These are phyloP conservation scores for Sporisorium reilianum DNA, from an alignment of 1,284 basidiomycete genomes.

Conservation along the genomic window DNA sequence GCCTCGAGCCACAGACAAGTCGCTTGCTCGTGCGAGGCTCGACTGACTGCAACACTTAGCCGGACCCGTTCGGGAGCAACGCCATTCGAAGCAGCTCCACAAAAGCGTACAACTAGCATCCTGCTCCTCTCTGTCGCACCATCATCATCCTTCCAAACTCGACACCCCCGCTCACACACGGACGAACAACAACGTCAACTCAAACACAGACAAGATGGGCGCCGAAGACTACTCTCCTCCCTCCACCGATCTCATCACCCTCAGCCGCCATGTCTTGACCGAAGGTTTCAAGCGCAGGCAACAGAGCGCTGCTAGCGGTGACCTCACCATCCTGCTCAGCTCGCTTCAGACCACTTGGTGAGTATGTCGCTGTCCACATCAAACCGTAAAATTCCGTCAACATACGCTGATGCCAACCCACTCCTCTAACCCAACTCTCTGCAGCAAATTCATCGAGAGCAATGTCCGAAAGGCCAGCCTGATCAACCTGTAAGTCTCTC, in stretches of 20 bases:
- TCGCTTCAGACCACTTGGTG: conserved; percentile 84
- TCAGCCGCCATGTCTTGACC: conserved; percentile 67
- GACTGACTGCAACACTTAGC: not conserved
- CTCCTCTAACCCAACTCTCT: too few relatives aligned
- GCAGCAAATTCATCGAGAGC: conserved; percentile 88
- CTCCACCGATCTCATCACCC: conserved; percentile 66
- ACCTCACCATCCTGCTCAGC: conserved; percentile 91
- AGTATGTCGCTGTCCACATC: not conserved
- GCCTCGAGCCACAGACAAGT: not conserved
- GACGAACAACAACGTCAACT: conserved; percentile 5
- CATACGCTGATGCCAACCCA: not conserved
- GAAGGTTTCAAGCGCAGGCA: conserved; percentile 57
- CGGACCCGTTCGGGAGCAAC: conserved; percentile 29
- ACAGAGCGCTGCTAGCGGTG: conserved; percentile 74
- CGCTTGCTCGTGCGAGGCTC: conserved; percentile 11
- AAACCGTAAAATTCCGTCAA: fast-evolving
- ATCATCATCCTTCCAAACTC: conserved; percentile 4
- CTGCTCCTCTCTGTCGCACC: not conserved
- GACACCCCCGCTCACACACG: not conserved
- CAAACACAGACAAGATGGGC: conserved; percentile 33
- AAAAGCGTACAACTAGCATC: not conserved
- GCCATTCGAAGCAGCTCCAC: not conserved
- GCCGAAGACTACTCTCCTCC: conserved; percentile 59
- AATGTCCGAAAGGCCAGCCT: conserved; percentile 96
- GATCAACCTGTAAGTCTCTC: conserved; percentile 86